Conservation (phyloP, 495 filamentous ascomycete genomes). For the Aspergillus ostianus region DNA sequence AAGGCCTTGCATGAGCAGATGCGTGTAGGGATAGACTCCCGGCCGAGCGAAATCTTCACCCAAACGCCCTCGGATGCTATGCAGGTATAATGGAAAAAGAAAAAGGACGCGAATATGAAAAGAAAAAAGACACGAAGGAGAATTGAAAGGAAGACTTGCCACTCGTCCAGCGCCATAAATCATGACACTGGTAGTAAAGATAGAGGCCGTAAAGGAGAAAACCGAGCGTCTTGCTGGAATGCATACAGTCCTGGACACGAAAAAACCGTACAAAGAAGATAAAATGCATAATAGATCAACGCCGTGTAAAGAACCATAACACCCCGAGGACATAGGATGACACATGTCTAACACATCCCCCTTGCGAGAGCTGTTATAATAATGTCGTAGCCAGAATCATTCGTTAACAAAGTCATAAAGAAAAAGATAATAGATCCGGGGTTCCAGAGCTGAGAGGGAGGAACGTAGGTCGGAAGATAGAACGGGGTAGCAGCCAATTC, state of each 20-base stretch:
- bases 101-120: neutral
- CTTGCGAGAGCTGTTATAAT: neutral
- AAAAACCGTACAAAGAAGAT: neutral
- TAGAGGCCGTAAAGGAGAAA: neutral
- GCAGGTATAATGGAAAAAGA: slow-evolving; percentile 3
- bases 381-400: slow-evolving; percentile 8
- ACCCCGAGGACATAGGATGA: neutral
- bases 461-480: neutral
- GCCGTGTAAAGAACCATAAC: neutral
- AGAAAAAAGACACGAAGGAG: slow-evolving; percentile 7
- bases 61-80: slow-evolving; percentile 8
- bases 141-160: neutral
- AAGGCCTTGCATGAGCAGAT: neutral
- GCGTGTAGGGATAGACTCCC: neutral
- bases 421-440: neutral
- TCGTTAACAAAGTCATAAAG: slow-evolving; percentile 12
- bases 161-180: neutral
- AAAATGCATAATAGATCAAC: slow-evolving; percentile 1
- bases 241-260: neutral
- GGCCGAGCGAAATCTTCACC: neutral
- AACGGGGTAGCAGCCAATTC: neutral
- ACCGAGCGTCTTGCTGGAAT: neutral
- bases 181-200: slow-evolving; percentile 2
- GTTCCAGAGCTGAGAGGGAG: neutral
- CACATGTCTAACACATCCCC: neutral